Evolutionary conservation across 306 rosid genomes (phyloP).

Genomic region (Casuarina equisetifolia): DNA sequence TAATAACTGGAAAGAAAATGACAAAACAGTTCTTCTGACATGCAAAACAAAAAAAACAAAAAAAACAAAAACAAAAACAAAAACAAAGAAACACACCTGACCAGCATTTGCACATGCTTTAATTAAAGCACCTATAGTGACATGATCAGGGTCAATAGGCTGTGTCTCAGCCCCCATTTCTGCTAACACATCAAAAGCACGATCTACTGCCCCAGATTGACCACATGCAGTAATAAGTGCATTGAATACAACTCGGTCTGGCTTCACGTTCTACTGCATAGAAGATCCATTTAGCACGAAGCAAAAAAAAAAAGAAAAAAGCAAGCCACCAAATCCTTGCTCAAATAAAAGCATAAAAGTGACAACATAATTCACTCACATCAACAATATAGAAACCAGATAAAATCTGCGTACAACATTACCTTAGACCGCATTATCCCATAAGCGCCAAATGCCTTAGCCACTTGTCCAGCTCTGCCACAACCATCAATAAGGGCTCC

Average conservation of each 20-base stretch:
- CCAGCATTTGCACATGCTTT: constrained; percentile 89
- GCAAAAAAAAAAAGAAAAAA: constrained; percentile 17
- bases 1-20: constrained; percentile 18
- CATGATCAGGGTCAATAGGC: constrained; percentile 86
- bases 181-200: constrained; percentile 92
- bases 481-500: constrained; percentile 99
- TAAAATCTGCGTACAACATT: constrained; percentile 31
- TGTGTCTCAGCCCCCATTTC: constrained; percentile 84
- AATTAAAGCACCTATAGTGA: constrained; percentile 90
- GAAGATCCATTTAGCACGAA: constrained; percentile 59
- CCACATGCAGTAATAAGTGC: constrained; percentile 98
- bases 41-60: too few relatives aligned
- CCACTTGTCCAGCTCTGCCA: constrained; percentile 95
- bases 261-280: constrained; percentile 99
- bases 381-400: constrained; percentile 6
- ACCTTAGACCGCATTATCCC: constrained; percentile 99
- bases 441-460: constrained; percentile 98
- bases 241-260: constrained; percentile 99
- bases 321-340: not conserved
- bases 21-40: not conserved
- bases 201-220: constrained; percentile 93
- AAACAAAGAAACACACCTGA: constrained; percentile 56
- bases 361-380: constrained; percentile 18
- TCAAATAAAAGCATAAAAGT: not conserved
- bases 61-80: not conserved